Conservation (phyloP, 2,329 filamentous ascomycete genomes). For the Nannizziopsis barbatae region DNA sequence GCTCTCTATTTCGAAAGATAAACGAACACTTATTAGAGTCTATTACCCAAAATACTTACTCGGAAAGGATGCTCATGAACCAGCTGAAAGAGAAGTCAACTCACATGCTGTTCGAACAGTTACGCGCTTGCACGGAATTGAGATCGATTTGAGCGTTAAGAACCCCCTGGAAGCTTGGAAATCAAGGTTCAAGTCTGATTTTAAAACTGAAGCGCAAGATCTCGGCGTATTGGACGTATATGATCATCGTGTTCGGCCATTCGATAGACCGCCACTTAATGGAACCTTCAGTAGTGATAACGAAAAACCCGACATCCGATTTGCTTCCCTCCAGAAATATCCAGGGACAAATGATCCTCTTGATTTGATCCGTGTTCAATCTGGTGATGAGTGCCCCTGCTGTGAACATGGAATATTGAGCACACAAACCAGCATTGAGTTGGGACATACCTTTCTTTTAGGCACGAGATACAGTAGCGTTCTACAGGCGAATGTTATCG, state of each 20-base stretch:
- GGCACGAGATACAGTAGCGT: slow-evolving; percentile 77
- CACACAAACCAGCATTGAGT: slow-evolving; percentile 66
- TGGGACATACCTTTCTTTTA: slow-evolving; percentile 91
- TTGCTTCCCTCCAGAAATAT: slow-evolving; percentile 29
- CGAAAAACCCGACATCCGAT: slow-evolving; percentile 23
- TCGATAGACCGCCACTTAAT: slow-evolving; percentile 30
- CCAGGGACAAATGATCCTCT: slow-evolving; percentile 37
- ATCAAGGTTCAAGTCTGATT: background rate
- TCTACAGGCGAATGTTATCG: slow-evolving; percentile 52
- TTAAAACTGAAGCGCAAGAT: background rate
- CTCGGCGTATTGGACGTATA: slow-evolving; percentile 29
- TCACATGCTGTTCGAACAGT: slow-evolving; percentile 53
- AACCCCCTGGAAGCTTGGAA: slow-evolving; percentile 46
- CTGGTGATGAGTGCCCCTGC: slow-evolving; percentile 61
- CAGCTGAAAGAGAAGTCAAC: slow-evolving; percentile 39
- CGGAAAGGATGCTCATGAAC: slow-evolving; percentile 23
- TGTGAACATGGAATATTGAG: slow-evolving; percentile 55
- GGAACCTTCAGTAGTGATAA: slow-evolving; percentile 21
- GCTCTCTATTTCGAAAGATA: slow-evolving; percentile 43
- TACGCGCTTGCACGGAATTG: slow-evolving; percentile 42
- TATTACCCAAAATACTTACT: slow-evolving; percentile 48
- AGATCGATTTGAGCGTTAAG: slow-evolving; percentile 61
- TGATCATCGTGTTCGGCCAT: slow-evolving; percentile 32
- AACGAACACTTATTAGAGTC: slow-evolving; percentile 55
- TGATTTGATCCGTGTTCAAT: slow-evolving; percentile 53